Evolutionary conservation across 805 yeast species (phyloP).

Genomic region (Pichia phayaonensis): DNA sequence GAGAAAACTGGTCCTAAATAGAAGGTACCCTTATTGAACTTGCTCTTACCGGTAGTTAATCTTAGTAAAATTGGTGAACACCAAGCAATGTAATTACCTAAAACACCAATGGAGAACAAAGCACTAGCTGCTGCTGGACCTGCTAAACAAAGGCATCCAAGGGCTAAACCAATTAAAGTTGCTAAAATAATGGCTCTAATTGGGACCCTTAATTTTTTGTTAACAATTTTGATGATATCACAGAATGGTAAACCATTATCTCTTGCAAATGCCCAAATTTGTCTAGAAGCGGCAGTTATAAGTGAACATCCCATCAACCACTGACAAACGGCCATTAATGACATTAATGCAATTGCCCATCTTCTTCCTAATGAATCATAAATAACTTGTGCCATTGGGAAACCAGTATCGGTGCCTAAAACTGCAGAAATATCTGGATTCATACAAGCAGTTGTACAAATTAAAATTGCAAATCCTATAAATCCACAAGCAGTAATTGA

Average conservation of each 20-base stretch:
- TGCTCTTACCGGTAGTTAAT: conserved; percentile 37
- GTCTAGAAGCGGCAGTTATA: conserved; percentile 58
- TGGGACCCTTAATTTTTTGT: conserved; percentile 48
- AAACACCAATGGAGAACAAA: conserved; percentile 52
- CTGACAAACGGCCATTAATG: conserved; percentile 50
- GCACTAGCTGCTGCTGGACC: conserved; percentile 54
- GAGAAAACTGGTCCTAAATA: conserved; percentile 47
- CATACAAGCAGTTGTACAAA: conserved; percentile 48
- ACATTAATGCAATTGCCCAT: conserved; percentile 59
- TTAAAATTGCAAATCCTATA: conserved; percentile 48
- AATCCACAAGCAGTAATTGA: conserved; percentile 49
- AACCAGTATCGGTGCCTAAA: conserved; percentile 41
- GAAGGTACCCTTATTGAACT: conserved; percentile 57
- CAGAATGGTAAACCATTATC: conserved; percentile 66
- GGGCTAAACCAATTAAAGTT: conserved; percentile 36
- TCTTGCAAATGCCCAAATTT: conserved; percentile 68
- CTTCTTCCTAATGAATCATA: conserved; percentile 51
- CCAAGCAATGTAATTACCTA: conserved; percentile 57
- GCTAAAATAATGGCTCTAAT: conserved; percentile 50
- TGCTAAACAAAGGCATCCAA: conserved; percentile 51
- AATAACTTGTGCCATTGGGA: conserved; percentile 56
- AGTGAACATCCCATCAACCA: conserved; percentile 58
- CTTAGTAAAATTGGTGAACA: conserved; percentile 47
- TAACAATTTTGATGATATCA: conserved; percentile 44
- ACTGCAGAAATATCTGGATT: conserved; percentile 35